Evolutionary conservation across 352 stramenopile species (phyloP).

Genomic region (Phytopythium litorale): DNA sequence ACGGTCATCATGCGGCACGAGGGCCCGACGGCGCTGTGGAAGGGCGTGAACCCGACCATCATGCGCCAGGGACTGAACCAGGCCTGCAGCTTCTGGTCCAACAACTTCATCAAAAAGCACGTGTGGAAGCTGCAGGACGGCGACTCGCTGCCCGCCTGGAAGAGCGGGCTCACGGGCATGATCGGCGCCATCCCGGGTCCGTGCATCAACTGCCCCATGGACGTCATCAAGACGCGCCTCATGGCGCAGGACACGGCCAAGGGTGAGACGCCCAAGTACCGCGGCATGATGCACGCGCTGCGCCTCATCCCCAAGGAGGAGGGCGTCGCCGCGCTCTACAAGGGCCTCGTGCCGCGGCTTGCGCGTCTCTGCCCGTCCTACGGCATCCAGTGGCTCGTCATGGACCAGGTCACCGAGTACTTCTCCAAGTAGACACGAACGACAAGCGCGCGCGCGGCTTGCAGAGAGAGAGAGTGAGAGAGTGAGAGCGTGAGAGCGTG

Average conservation of each 20-base stretch:
- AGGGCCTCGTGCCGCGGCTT: slow-evolving; percentile 95
- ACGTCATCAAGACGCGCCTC: slow-evolving; percentile 97
- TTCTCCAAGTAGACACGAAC: slow-evolving; percentile 38
- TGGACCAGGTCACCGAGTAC: slow-evolving; percentile 77
- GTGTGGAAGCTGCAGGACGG: slow-evolving; percentile 84
- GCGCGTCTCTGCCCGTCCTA: slow-evolving; percentile 87
- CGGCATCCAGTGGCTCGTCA: slow-evolving; percentile 86
- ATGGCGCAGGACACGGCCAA: slow-evolving; percentile 89
- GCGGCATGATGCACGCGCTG: slow-evolving; percentile 89
- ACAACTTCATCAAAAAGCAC: slow-evolving; percentile 92
- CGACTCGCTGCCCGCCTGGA: slow-evolving; percentile 89
- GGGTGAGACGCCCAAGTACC: slow-evolving; percentile 93
- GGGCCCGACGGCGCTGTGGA: slow-evolving; percentile 93
- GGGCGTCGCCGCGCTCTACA: slow-evolving; percentile 93
- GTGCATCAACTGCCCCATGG: slow-evolving; percentile 88
- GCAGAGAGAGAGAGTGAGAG: too few species aligned
- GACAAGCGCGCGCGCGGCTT: too few species aligned
- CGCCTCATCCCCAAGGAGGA: slow-evolving; percentile 94
- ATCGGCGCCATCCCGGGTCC: slow-evolving; percentile 81
- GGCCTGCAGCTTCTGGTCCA: slow-evolving; percentile 97
- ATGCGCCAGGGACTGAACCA: slow-evolving; percentile 98
- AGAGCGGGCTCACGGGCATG: slow-evolving; percentile 94
- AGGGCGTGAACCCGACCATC: slow-evolving; percentile 94
- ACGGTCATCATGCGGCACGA: slow-evolving; percentile 93
- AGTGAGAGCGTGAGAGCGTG: too few species aligned